Conservation (phyloP, 202 grass and related monocot species). For the Brachypodium distachyon region DNA sequence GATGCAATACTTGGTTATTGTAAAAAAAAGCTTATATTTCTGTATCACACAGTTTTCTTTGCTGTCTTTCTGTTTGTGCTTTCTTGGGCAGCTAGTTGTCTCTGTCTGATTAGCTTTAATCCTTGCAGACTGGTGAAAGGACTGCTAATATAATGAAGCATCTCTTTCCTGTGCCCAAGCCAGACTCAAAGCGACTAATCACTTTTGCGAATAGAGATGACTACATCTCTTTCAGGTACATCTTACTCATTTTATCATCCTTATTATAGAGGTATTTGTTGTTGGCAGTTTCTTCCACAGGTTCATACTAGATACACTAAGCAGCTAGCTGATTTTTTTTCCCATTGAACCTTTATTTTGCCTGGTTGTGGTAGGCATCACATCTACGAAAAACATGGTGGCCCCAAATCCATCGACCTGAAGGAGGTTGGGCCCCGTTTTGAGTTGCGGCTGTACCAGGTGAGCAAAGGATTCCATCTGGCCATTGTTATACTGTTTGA, state of each 20-base stretch:
- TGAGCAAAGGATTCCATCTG: background rate
- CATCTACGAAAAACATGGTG: slow-evolving; percentile 65
- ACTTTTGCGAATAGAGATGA: slow-evolving; percentile 79
- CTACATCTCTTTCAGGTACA: slow-evolving; percentile 94
- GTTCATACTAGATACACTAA: background rate
- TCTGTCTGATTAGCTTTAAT: background rate
- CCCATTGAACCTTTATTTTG: too few species aligned
- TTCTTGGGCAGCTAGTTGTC: background rate
- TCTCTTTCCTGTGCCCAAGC: slow-evolving; percentile 90
- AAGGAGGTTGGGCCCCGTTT: slow-evolving; percentile 86
- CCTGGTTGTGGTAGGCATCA: slow-evolving; percentile 59
- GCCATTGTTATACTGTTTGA: background rate
- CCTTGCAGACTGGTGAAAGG: slow-evolving; percentile 73
- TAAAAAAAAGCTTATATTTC: too few species aligned
- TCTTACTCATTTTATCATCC: background rate
- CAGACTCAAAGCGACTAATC: slow-evolving; percentile 74
- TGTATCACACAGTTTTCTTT: background rate
- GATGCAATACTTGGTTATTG: too few species aligned
- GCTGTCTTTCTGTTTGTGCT: background rate
- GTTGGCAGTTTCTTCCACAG: background rate
- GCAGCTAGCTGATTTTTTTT: background rate
- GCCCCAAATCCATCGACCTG: slow-evolving; percentile 73
- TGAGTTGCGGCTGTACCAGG: slow-evolving; percentile 79
- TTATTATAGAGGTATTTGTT: background rate
- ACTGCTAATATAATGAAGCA: slow-evolving; percentile 80